Evolutionary conservation across 208 protist species (phyloP).

Genomic region (Crithidia brevicula): DNA sequence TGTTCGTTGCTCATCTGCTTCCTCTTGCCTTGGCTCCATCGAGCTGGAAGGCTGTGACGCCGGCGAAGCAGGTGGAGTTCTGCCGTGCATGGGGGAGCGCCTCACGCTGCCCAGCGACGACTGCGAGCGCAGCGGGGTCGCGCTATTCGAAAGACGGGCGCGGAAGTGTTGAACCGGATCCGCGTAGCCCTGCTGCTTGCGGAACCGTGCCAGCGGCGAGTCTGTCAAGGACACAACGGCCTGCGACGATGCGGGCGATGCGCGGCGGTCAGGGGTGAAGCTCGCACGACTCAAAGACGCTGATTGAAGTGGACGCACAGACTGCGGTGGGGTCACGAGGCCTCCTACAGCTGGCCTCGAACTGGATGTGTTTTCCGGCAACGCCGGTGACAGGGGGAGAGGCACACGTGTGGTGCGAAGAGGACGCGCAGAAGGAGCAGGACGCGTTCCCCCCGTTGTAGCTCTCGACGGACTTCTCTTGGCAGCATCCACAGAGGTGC

Average conservation of each 20-base stretch:
- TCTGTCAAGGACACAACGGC: not conserved
- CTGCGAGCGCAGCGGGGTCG: not conserved
- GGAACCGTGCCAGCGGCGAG: conserved; percentile 19
- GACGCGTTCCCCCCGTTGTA: no score
- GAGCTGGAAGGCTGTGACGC: no score
- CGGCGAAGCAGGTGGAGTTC: not conserved
- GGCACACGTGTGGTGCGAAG: not conserved
- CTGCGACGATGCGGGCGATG: not conserved
- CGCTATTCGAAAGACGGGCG: not conserved
- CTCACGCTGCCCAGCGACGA: not conserved
- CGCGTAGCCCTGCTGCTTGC: conserved; percentile 13
- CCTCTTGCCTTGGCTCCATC: not conserved
- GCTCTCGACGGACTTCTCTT: no score
- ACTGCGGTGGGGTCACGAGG: not conserved
- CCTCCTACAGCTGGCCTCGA: not conserved
- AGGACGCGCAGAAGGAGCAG: no score
- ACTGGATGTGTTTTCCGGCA: no score
- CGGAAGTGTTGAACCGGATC: conserved; percentile 3
- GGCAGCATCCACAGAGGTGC: no score
- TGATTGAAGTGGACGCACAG: not conserved
- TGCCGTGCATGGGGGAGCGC: not conserved
- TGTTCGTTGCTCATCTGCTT: not conserved
- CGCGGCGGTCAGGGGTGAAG: not conserved
- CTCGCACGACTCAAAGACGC: not conserved
- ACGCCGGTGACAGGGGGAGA: no score